A percentile compares a stretch with the other conserved stretches of the same genome.
These are phyloP conservation scores for Cercospora sojina DNA, from an alignment of 2,329 filamentous ascomycete genomes.

Conservation along the genomic window DNA sequence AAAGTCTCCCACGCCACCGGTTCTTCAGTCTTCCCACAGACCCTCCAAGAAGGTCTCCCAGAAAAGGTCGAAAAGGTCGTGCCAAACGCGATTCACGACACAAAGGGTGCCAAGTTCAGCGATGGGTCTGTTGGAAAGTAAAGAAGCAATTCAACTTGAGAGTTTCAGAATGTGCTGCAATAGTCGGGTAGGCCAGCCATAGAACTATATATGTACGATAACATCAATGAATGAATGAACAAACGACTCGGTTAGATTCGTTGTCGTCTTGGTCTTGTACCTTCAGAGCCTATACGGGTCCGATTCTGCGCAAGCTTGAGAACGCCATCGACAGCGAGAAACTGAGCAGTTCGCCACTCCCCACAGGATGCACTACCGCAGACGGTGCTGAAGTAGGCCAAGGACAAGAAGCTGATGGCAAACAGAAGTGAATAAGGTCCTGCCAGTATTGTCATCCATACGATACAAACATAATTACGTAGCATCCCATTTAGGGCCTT, in stretches of 20 bases:
- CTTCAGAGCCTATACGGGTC: not conserved
- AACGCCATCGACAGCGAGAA: not conserved
- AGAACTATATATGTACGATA: not conserved
- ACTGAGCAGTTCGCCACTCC: not conserved
- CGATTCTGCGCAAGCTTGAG: not conserved
- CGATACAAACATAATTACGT: constrained; percentile 28
- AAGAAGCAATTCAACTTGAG: not conserved
- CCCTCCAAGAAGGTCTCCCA: constrained; percentile 46
- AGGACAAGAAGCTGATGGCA: too few species aligned
- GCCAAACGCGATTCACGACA: constrained; percentile 48
- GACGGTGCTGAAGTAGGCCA: not conserved
- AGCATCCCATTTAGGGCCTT: constrained; percentile 15
- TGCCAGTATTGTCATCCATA: constrained; percentile 18
- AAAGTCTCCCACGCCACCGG: constrained; percentile 45
- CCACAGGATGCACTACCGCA: not conserved
- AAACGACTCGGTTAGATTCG: too few species aligned
- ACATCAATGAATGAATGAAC: not conserved
- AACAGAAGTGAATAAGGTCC: not conserved
- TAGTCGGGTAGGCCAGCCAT: not conserved
- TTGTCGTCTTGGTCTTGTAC: not conserved
- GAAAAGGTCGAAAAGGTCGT: constrained; percentile 47
- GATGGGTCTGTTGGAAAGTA: constrained; percentile 21
- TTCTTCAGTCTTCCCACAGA: constrained; percentile 44
- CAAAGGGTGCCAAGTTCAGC: constrained; percentile 26
- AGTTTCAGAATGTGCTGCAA: too few species aligned